Base-by-base conservation (phyloP, 2,329 filamentous ascomycete species). In the Colletotrichum musicola region DNA sequence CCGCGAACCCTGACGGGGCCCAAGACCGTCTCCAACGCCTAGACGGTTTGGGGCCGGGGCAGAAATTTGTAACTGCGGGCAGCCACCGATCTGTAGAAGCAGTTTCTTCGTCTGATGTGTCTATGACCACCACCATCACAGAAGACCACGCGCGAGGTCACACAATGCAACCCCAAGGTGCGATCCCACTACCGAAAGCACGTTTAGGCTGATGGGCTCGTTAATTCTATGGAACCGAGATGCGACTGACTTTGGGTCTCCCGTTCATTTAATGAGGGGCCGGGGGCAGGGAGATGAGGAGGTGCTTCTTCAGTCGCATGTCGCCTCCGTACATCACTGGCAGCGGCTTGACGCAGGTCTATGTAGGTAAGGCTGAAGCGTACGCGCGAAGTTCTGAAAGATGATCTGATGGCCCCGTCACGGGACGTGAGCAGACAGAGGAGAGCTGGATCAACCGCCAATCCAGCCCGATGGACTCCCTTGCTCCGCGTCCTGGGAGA, bases 401-500 rank as follows among this genome's bases (percentile, higher is more conserved):
- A 50, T 38, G 62, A 44, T n/a, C 25, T 50, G 16, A 50, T 18
- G 57, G 35, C 12, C 27, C 12, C 9, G 53, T 59, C 54, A 68
- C 50, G 65, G 56, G 60, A 53, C 53, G 12, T 16, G 18, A 18
- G 44, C 35, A 60, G 22, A 20, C 38, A n/a, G 47, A n/a, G 46
- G 3, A 51, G 3, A 51, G 42, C 20, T 44, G 42, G 65, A 68
- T 68, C 65, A 64, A 56, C 65, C 7, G 65, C 40, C 49, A 60
- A 68, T 61, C 65, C 65, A 55, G 25, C 65, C 65, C 27, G 62
- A 68, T 65, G 65, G 65, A 49, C 55, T 59, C 50, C 6, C 18
- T 59, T 65, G 62, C 56, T 68, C 65, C 65, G 65, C 55, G 42
- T 47, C 25, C 55, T 27, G 42, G 18, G 65, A 68, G 50, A 9